Evolutionary conservation across 2,329 filamentous ascomycete species (phyloP), one percentile per base, ranked within the genome.

Genomic region (Pseudogymnoascus sp.): DNA sequence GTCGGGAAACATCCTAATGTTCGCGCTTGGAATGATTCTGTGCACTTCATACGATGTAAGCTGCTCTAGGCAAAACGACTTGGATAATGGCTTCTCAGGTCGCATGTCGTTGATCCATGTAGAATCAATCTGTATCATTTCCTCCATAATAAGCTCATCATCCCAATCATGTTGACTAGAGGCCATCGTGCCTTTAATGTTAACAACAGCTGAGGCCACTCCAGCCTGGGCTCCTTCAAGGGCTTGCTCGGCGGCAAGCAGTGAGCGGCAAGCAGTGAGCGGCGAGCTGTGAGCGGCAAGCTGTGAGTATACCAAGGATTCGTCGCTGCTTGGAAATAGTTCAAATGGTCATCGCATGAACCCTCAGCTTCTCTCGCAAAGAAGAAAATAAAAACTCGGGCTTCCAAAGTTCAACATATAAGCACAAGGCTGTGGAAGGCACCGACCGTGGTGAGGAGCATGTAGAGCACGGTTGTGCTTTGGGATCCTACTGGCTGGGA

Each of bases 41-140:
- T 63, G 63, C 6, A 61, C 66, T 3, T 28, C 34, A 57, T 68
- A 68, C 13, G 60, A 62, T 3, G 68, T 69, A 23, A 70, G 56
- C 38, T 63, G 64, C 60, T 68, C 65, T 15, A 61, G 60, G 41
- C 61, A 67, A 6, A 63, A 62, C 5, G 62, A 60, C n/a, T 68
- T 66, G 5, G 65, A 62, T 52, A 65, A 26, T 9, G 61, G 19
- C 33, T 35, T 63, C 3, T 59, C 57, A n/a, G 63, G 61, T n/a
- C 57, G 63, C 33, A 69, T 63, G 21, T 69, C 65, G 4, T 52
- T 34, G 15, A 65, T 48, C 21, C 60, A 57, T 7, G 23, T 30
- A 13, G 15, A 2, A 21, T 21, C 39, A 35, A 1, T 8, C 34
- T 5, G 34, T 8, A 7, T 7, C 35, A 19, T 9, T 12, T 41